Percentiles rank a stretch among this genome's conserved stretches.
Evolutionary conservation across 2,329 filamentous ascomycete genomes (phyloP).

Genomic region (Arthrinium phaeospermum): DNA sequence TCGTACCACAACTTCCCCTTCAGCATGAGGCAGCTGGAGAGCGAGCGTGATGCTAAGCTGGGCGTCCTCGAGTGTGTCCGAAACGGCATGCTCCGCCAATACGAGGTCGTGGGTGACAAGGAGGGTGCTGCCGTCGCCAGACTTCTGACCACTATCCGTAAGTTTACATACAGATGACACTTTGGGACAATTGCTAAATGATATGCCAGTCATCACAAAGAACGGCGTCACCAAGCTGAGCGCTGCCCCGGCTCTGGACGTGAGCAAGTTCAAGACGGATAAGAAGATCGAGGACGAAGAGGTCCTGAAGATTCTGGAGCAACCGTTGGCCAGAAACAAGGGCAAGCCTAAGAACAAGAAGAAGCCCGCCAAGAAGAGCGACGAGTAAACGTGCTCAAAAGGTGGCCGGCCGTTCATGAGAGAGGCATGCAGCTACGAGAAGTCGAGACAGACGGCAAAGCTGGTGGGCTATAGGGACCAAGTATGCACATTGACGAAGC

Average conservation of each 20-base stretch:
- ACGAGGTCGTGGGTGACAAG: constrained; percentile 95
- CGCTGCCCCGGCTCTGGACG: constrained; percentile 75
- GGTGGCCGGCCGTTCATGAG: constrained; percentile 16
- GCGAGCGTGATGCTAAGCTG: constrained; percentile 94
- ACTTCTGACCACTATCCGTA: constrained; percentile 91
- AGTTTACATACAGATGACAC: constrained; percentile 46
- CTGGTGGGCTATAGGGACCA: background rate
- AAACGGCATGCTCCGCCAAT: constrained; percentile 89
- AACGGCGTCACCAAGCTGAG: constrained; percentile 91
- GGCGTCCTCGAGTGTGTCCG: constrained; percentile 97
- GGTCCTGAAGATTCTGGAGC: constrained; percentile 91
- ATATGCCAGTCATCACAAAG: constrained; percentile 83
- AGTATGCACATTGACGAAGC: constrained; percentile 7
- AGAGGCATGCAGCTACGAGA: constrained; percentile 21
- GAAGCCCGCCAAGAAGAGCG: constrained; percentile 60
- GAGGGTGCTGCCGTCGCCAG: constrained; percentile 84
- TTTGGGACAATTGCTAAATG: constrained; percentile 28
- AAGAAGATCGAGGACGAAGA: constrained; percentile 99
- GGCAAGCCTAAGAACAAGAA: constrained; percentile 94
- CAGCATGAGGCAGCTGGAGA: constrained; percentile 93
- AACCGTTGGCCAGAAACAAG: constrained; percentile 83
- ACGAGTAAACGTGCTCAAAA: constrained; percentile 26
- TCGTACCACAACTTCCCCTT: constrained; percentile 98
- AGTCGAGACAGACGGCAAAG: background rate
- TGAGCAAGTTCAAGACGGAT: constrained; percentile 86